Evolutionary conservation across 495 filamentous ascomycete genomes (phyloP), one percentile per base, ranked within the genome.

Genomic region (Neurospora sp.): DNA sequence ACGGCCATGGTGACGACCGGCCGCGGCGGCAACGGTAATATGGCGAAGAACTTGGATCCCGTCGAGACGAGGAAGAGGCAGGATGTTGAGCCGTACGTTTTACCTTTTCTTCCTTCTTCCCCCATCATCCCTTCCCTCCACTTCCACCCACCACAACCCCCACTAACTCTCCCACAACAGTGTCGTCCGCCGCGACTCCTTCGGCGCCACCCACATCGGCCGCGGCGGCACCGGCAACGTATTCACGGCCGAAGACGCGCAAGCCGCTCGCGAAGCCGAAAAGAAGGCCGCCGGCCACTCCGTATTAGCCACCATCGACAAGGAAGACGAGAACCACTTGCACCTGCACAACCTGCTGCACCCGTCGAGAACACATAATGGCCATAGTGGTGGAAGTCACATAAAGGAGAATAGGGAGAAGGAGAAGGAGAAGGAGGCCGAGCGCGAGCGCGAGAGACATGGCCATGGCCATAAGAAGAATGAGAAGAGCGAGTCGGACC

Each of bases 1-100:
- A 86, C 86, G 27, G 84, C 92, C 18, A 83, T 93, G 73, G 94
- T 93, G 78, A 97, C 94, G 6, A 98, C 94, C 23, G 94, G 87
- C 69, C 87, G 86, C 20, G 86, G 87, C 5, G 85, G 85, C 44
- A 82, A 82, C 11, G 92, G 92, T 31, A 95, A 95, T 81, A 94
- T 95, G 91, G 85, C 90, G 23, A 82, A 82, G 71, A 87, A 89
- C 76, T 87, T 88, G 71, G 90, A 94, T 74, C 89, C 90, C 4
- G 83, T 85, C 20, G 82, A 93, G 75, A 93, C 94, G 48, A 89
- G 94, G 71, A 85, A 88, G 66, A 90, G 89, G 41, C 94, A 98
- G 80, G 94, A 97, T 79, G 92, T 97, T 72, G 89, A 84, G 38
- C 85, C 89, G 83, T 86, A 82, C 74, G 85, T 80, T 80, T 46